A percentile compares a stretch with the other conserved stretches of the same genome.
Conservation (phyloP, 164 flowering plant species). For the Magnolia changhungtana region DNA sequence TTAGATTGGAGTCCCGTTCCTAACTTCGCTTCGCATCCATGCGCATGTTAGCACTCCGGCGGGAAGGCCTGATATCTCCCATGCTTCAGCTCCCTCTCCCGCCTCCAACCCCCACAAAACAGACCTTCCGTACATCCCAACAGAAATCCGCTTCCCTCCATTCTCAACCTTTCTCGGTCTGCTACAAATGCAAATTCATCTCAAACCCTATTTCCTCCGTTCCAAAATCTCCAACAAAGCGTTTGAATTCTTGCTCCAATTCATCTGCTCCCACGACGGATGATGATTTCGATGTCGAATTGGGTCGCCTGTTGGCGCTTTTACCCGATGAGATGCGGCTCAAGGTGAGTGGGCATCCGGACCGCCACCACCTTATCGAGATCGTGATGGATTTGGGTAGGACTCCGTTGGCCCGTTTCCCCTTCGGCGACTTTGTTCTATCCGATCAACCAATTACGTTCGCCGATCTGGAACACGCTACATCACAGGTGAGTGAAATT, state of each 20-base stretch:
- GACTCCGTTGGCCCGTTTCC: slow-evolving; percentile 79
- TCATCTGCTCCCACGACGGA: slow-evolving; percentile 8
- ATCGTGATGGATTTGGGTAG: slow-evolving; percentile 96
- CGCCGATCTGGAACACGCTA: slow-evolving; percentile 57
- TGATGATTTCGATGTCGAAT: slow-evolving; percentile 50
- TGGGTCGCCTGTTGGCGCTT: slow-evolving; percentile 63
- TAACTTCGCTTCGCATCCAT: neutral
- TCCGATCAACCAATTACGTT: slow-evolving; percentile 54
- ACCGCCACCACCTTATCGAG: slow-evolving; percentile 61
- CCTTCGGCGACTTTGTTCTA: slow-evolving; percentile 72
- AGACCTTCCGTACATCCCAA: slow-evolving; percentile 2
- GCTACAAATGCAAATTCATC: neutral
- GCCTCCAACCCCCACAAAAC: neutral
- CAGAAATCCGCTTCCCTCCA: neutral
- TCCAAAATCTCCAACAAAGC: slow-evolving; percentile 7
- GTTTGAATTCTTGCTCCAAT: slow-evolving; percentile 10
- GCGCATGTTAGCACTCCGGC: slow-evolving; percentile 24
- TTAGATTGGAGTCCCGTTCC: no score
- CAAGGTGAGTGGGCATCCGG: slow-evolving; percentile 53
- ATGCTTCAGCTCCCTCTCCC: slow-evolving; percentile 13
- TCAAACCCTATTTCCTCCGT: neutral
- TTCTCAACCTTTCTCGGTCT: neutral
- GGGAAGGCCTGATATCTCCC: slow-evolving; percentile 31
- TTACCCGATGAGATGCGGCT: slow-evolving; percentile 69
- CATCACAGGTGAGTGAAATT: slow-evolving; percentile 45